phyloP scores from a whole-genome alignment of 1,139 yeast species.

The Candida pseudoviswanathii region DNA sequence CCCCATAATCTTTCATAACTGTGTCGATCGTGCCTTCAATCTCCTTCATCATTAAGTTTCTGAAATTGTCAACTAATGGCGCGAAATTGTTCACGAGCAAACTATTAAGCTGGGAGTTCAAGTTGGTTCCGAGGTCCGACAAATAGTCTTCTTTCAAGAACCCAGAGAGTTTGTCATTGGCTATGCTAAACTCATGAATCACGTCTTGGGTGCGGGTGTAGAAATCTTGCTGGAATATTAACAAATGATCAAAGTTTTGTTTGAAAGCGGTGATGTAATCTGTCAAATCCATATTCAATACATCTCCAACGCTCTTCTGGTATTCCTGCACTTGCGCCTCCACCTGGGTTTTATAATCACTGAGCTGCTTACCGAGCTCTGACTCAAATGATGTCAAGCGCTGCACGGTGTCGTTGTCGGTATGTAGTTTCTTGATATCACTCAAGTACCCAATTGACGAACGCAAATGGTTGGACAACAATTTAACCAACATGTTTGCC shows the following conservation, averaged over 20 bases:
- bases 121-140: constrained; percentile 10
- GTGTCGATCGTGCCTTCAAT: constrained; percentile 10
- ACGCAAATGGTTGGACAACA: constrained; percentile 12
- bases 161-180: constrained; percentile 19
- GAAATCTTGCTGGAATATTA: constrained; percentile 10
- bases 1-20: constrained; percentile 10
- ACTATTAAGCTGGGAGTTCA: constrained; percentile 11
- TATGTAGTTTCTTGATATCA: constrained; percentile 5
- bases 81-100: constrained; percentile 10
- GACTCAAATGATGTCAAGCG: constrained; percentile 8
- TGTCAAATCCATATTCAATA: constrained; percentile 10
- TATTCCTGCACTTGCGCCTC: constrained; percentile 5
- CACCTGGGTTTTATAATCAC: constrained; percentile 8
- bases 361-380: constrained; percentile 7
- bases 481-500: constrained; percentile 10
- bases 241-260: constrained; percentile 7
- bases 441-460: constrained; percentile 10
- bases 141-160: constrained; percentile 18
- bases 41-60: constrained; percentile 9
- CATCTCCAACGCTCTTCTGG: constrained; percentile 7
- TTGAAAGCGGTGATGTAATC: constrained; percentile 8
- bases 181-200: constrained; percentile 16
- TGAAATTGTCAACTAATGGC: constrained; percentile 9
- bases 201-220: constrained; percentile 9
- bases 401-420: background rate